A percentile compares a stretch with the other conserved stretches of the same genome.
Conservation (phyloP, 257 asterid genomes). For the Solanum sitiens region DNA sequence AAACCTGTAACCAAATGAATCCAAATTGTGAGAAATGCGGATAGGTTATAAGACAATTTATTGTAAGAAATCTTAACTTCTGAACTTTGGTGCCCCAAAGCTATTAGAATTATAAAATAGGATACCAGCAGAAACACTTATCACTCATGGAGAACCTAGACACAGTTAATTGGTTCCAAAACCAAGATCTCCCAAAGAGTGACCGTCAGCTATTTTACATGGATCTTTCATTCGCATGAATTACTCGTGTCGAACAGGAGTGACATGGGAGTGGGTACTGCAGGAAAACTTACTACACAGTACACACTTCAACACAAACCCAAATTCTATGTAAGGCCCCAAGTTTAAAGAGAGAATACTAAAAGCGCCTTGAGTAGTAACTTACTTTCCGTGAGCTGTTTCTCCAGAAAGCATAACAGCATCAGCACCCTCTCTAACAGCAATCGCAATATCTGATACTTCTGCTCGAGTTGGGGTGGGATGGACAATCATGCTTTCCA, state of each 20-base stretch:
- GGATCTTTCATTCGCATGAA: not conserved
- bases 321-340: not conserved
- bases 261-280: not conserved
- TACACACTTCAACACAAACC: not conserved
- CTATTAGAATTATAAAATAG: not conserved
- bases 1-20: constrained; percentile 15
- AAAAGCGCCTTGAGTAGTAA: not conserved
- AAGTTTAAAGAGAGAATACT: not conserved
- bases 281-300: not conserved
- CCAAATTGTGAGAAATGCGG: not conserved
- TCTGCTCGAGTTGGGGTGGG: constrained; percentile 99
- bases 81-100: not conserved
- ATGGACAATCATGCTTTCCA: constrained; percentile 97
- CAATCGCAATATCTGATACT: constrained; percentile 94
- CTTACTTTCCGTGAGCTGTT: constrained; percentile 99
- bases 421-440: constrained; percentile 94
- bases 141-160: not conserved
- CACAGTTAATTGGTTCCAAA: not conserved
- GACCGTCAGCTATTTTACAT: not conserved
- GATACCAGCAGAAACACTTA: not conserved
- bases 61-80: not conserved
- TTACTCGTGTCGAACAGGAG: not conserved
- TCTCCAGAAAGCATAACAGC: constrained; percentile 99
- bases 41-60: not conserved
- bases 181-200: not conserved